Conservation (phyloP, 257 asterid genomes). For the Striga asiatica region DNA sequence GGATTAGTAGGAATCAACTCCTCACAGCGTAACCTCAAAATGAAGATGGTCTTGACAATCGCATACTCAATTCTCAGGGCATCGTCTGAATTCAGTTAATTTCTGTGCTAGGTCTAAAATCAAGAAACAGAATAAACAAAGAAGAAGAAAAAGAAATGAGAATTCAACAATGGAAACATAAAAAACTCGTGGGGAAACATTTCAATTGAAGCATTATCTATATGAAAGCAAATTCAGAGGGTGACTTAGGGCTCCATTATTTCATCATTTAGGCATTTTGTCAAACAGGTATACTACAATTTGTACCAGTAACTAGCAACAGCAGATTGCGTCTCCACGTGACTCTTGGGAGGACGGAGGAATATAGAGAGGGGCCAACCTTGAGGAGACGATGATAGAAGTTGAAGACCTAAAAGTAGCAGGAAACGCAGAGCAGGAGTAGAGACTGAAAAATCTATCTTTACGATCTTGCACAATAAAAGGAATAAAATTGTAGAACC, state of each 20-base stretch:
- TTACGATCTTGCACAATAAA: too few relatives aligned
- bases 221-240: background rate
- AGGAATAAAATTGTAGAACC: too few relatives aligned
- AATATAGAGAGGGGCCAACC: too few relatives aligned
- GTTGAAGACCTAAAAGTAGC: too few relatives aligned
- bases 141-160: too few relatives aligned
- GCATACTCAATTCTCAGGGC: conserved; percentile 7
- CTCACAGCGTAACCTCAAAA: conserved; percentile 7
- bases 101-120: conserved; percentile 16
- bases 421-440: too few relatives aligned
- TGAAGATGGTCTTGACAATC: conserved; percentile 1
- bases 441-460: too few relatives aligned
- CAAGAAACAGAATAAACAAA: background rate
- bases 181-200: background rate
- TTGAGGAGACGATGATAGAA: too few relatives aligned
- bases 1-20: conserved; percentile 9
- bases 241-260: background rate
- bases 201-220: background rate
- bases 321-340: too few relatives aligned
- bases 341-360: too few relatives aligned
- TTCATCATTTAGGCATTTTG: conserved; percentile 23
- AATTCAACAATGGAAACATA: background rate
- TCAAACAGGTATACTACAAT: conserved; percentile 29
- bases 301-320: background rate
- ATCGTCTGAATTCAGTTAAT: background rate